Base-by-base conservation (phyloP, 805 yeast genomes). In the Yamadazyma sp. region DNA sequence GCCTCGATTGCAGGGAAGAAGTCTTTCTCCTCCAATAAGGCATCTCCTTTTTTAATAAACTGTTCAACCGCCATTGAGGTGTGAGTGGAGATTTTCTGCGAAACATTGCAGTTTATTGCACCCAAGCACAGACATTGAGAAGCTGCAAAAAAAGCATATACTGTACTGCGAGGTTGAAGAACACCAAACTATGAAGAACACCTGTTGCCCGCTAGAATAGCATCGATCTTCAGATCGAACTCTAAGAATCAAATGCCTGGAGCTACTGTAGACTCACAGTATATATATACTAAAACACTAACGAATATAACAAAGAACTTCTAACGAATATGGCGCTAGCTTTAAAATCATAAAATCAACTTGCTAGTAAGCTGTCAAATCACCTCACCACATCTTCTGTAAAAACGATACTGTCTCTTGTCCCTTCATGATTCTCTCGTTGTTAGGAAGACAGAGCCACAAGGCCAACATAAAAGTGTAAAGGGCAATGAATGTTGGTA, bases 401-500 rank as follows among this genome's bases (percentile, higher is more conserved):
- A 44, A 45, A 6, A 44, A 32, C 6, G 26, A 28, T 32, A 36
- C 27, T 4, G 40, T 19, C 11, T 32, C 28, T 13, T 37, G 30
- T 12, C 45, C 49, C 14, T 12, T 30, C 21, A 28, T 16, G 6
- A 15, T 12, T 19, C 44, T 41, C 33, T 47, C 47, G 22, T 33
- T 39, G 17, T 49, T 46, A 5, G 55, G 55, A 15, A 51, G 31
- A 6, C 32, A 28, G 7, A 49, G 28, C 55, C 55, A 51, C 32
- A 49, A 40, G 1, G 38, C 25, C n/a, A 62, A 18, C 60, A 72
- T 66, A 3, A 49, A 41, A 2, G 50, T 33, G 35, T 65, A 65
- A 26, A 73, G 54, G 0, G 55, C 66, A 5, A 75, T 48, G 34
- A 71, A 62, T 10, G 67, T 55, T 2, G 82, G 80, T 55, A 75